A percentile compares a stretch with the other conserved stretches of the same genome.
Conservation (phyloP, 306 rosid genomes). For the Ochetophila trinervis region DNA sequence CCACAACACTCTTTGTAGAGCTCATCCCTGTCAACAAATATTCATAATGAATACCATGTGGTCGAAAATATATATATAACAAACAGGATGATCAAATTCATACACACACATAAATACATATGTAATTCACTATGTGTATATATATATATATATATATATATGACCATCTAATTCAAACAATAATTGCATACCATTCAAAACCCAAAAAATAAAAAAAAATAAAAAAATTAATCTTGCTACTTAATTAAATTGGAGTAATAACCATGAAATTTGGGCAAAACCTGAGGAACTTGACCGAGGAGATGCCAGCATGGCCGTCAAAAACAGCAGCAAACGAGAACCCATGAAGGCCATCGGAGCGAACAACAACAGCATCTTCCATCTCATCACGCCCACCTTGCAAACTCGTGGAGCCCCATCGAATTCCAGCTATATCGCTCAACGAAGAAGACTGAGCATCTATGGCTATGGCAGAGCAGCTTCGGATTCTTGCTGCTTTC, state of each 20-base stretch:
- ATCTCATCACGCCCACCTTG: constrained; percentile 90
- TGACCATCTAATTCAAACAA: no score
- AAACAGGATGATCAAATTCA: no score
- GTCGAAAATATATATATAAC: not conserved
- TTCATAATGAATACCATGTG: not conserved
- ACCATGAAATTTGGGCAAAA: not conserved
- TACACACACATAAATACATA: no score
- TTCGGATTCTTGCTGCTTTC: constrained; percentile 29
- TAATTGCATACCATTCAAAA: not conserved
- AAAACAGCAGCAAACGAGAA: constrained; percentile 90
- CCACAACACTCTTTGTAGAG: constrained; percentile 80
- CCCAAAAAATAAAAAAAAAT: not conserved
- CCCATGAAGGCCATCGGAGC: constrained; percentile 57
- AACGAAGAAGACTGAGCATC: constrained; percentile 66
- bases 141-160: no score
- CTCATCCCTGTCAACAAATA: constrained; percentile 57
- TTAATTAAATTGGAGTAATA: not conserved
- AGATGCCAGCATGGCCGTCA: constrained; percentile 91
- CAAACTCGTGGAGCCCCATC: constrained; percentile 80
- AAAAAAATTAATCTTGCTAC: not conserved
- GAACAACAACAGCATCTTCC: constrained; percentile 74
- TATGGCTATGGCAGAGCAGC: constrained; percentile 83
- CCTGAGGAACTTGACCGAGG: constrained; percentile 89
- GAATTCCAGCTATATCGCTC: constrained; percentile 47
- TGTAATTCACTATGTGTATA: no score